Conservation (phyloP, 495 filamentous ascomycete species). For the Aspergillus asperescens region DNA sequence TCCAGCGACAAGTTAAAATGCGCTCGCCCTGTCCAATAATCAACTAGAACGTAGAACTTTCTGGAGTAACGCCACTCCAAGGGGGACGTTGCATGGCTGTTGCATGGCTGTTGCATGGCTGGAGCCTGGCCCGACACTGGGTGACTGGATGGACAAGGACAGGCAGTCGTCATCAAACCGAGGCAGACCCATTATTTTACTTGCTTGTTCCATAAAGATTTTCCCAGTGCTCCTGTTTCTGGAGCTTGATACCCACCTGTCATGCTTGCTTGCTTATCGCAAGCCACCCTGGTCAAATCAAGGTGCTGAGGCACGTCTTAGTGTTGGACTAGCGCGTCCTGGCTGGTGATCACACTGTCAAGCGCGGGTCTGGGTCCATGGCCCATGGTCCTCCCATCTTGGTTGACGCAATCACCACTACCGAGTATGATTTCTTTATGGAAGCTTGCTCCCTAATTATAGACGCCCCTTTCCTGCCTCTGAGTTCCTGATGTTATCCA, state of each 20-base stretch:
- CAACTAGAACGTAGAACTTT: too few species aligned
- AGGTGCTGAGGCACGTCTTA: neutral
- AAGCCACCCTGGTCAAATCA: neutral
- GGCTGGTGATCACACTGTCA: conserved; percentile 1
- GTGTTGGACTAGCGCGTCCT: neutral
- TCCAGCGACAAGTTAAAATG: too few species aligned
- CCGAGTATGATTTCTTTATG: neutral
- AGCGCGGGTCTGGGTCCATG: neutral
- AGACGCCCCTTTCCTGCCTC: neutral
- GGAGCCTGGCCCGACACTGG: neutral
- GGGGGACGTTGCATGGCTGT: too few species aligned
- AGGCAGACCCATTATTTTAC: neutral
- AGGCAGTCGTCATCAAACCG: neutral
- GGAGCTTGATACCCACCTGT: neutral
- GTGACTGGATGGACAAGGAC: too few species aligned
- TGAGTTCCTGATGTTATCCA: neutral
- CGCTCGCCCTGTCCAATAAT: too few species aligned
- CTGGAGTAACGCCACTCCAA: too few species aligned
- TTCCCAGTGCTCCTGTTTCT: neutral
- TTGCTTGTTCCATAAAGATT: conserved; percentile 5
- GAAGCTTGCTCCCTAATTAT: neutral
- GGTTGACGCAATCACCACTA: conserved; percentile 4
- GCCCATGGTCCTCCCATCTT: neutral
- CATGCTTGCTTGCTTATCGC: neutral
- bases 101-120: too few species aligned